Conservation (phyloP, 116 monocot genomes). For the Cymodocea nodosa region DNA sequence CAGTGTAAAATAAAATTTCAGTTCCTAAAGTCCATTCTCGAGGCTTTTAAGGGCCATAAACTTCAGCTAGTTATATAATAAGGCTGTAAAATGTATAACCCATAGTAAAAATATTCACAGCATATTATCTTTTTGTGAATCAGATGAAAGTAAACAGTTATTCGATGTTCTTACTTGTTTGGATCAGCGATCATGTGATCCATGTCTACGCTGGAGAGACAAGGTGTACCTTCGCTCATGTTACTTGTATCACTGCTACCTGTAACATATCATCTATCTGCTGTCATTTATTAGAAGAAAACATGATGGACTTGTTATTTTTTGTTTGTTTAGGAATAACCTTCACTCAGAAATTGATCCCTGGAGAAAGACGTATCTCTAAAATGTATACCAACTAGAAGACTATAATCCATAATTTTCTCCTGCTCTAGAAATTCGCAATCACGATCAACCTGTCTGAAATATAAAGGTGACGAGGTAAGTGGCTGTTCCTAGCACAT, state of each 20-base stretch:
- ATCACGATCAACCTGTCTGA: constrained; percentile 79
- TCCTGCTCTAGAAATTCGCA: constrained; percentile 89
- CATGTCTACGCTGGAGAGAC: constrained; percentile 36
- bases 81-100: too few relatives aligned
- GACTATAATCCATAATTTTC: constrained; percentile 93
- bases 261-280: constrained; percentile 3
- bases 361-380: constrained; percentile 21
- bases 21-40: too few relatives aligned
- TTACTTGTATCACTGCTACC: constrained; percentile 16
- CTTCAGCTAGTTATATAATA: too few relatives aligned
- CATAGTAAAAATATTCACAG: too few relatives aligned
- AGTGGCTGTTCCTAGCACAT: not conserved
- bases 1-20: too few relatives aligned
- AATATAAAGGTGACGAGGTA: not conserved
- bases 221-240: constrained; percentile 22
- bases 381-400: constrained; percentile 79
- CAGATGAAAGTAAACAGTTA: too few relatives aligned
- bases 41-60: too few relatives aligned
- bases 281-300: too few relatives aligned
- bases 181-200: constrained; percentile 20
- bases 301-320: too few relatives aligned
- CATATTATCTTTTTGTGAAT: too few relatives aligned
- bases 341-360: constrained; percentile 20
- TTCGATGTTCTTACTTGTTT: not conserved
- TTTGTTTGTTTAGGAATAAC: constrained; percentile 7